A percentile compares a stretch with the other conserved stretches of the same genome.
These are phyloP conservation scores for Exophiala bonariae DNA, from an alignment of 2,329 filamentous ascomycete species.

Conservation along the genomic window DNA sequence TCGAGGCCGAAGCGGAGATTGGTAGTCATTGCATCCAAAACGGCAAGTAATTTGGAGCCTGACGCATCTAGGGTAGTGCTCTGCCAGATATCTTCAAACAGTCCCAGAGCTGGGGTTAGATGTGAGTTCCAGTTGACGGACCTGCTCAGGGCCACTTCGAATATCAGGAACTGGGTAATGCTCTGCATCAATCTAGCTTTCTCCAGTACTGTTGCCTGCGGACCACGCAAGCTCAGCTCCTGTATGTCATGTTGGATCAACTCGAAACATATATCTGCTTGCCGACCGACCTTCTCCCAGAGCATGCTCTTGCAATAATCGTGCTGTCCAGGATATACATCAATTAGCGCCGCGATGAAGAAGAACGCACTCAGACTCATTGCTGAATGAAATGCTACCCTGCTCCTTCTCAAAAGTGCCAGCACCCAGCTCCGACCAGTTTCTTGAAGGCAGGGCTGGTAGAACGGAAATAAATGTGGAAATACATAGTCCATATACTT, in stretches of 20 bases:
- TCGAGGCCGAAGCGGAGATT: slow-evolving; percentile 5
- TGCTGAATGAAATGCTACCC: slow-evolving; percentile 58
- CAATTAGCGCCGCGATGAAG: slow-evolving; percentile 42
- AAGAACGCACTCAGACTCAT: slow-evolving; percentile 59
- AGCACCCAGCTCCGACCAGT: slow-evolving; percentile 63
- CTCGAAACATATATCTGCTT: slow-evolving; percentile 16
- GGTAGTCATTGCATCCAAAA: too few species aligned
- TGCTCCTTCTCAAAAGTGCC: slow-evolving; percentile 51
- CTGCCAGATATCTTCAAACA: slow-evolving; percentile 27
- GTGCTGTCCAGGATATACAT: slow-evolving; percentile 4
- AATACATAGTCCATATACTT: slow-evolving; percentile 64
- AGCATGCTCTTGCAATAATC: slow-evolving; percentile 2
- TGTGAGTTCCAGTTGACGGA: slow-evolving; percentile 34
- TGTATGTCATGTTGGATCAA: slow-evolving; percentile 26
- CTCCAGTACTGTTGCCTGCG: slow-evolving; percentile 16
- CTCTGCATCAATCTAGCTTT: slow-evolving; percentile 32
- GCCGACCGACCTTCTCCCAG: slow-evolving; percentile 7
- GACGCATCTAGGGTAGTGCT: not conserved
- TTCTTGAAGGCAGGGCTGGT: slow-evolving; percentile 55
- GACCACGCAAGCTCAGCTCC: slow-evolving; percentile 13
- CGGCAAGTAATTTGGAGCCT: too few species aligned
- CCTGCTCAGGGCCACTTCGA: slow-evolving; percentile 32
- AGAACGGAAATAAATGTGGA: slow-evolving; percentile 64
- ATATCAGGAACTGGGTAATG: slow-evolving; percentile 37
- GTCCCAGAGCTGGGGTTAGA: slow-evolving; percentile 33